Percentiles rank a stretch among this genome's conserved stretches.
These are phyloP conservation scores for Pyricularia sp. DNA, from an alignment of 2,329 filamentous ascomycete species.

Conservation along the genomic window DNA sequence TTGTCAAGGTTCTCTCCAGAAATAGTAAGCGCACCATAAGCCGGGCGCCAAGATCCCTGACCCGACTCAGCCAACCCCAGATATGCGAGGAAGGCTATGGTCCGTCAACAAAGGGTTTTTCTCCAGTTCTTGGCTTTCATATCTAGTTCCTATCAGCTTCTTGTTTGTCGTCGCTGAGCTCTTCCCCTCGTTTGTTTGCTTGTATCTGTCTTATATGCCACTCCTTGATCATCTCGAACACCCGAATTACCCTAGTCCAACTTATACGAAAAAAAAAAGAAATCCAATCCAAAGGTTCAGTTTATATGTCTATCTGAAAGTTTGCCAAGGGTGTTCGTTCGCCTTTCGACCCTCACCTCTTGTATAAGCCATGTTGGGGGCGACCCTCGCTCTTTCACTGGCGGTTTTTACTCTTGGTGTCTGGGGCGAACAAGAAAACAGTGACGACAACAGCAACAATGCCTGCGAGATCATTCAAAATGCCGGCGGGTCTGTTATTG, in stretches of 20 bases:
- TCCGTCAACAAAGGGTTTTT: background rate
- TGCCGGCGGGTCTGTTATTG: background rate
- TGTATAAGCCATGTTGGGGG: background rate
- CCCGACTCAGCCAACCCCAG: background rate
- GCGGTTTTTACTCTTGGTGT: background rate
- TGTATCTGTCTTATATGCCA: background rate
- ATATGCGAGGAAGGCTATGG: background rate
- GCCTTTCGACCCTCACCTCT: background rate
- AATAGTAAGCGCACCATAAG: background rate
- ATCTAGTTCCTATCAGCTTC: background rate
- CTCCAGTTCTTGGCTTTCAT: background rate
- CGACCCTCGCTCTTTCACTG: background rate
- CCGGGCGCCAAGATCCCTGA: background rate
- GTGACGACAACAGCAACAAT: slow-evolving; percentile 1
- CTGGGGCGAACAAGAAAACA: background rate
- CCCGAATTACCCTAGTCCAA: background rate
- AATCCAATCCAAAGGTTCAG: background rate
- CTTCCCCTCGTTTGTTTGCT: background rate
- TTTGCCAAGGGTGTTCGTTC: background rate
- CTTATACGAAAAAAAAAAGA: too few species aligned
- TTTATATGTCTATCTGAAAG: background rate
- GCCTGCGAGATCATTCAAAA: slow-evolving; percentile 7
- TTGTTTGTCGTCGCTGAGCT: background rate
- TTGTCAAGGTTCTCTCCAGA: background rate
- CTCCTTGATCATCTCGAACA: background rate